Conservation (phyloP, 2,329 filamentous ascomycete genomes). For the Fusarium sp. region DNA sequence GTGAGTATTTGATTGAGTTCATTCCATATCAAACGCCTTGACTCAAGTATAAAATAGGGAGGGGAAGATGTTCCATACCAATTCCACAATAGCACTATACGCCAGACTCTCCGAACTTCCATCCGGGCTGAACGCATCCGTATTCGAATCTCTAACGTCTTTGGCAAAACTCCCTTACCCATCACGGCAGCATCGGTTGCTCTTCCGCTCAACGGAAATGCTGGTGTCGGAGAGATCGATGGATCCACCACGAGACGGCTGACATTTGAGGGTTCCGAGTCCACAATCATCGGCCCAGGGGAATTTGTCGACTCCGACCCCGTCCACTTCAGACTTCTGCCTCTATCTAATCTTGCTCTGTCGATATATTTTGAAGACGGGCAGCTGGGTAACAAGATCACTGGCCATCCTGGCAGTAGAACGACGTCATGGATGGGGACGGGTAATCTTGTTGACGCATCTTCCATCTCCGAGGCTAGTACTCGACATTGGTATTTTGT, state of each 20-base stretch:
- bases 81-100: conserved; percentile 24
- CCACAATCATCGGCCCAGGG: conserved; percentile 7
- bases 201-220: conserved; percentile 9
- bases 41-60: background rate
- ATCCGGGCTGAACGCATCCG: conserved; percentile 22
- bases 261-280: conserved; percentile 19
- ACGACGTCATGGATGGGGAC: conserved; percentile 32
- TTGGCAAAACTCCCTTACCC: conserved; percentile 22
- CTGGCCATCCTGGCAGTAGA: conserved; percentile 28
- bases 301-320: conserved; percentile 22
- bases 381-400: conserved; percentile 21
- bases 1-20: conserved; percentile 6
- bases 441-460: conserved; percentile 23
- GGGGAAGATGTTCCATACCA: conserved; percentile 13
- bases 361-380: conserved; percentile 27
- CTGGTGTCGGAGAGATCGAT: conserved; percentile 20
- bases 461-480: conserved; percentile 24
- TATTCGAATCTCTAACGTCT: conserved; percentile 27
- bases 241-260: conserved; percentile 6
- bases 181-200: conserved; percentile 23
- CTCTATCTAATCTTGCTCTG: conserved; percentile 22
- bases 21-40: background rate
- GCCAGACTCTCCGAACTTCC: conserved; percentile 26
- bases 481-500: conserved; percentile 33
- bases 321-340: conserved; percentile 17